Conservation (phyloP, 169 alveolate genomes). For the Miamiensis avidus region DNA sequence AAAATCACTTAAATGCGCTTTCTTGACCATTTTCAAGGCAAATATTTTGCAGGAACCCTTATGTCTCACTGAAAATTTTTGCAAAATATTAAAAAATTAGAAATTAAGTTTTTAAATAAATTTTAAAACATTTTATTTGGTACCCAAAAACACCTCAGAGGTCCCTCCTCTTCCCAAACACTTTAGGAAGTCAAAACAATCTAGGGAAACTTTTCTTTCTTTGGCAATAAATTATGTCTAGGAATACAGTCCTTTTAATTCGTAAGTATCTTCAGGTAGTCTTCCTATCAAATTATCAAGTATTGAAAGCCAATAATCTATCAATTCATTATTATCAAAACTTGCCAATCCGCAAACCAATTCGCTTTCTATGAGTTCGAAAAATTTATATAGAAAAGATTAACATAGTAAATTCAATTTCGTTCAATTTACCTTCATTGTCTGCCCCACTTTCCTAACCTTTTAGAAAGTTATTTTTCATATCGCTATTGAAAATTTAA, state of each 20-base stretch:
- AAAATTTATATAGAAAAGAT: too few species aligned
- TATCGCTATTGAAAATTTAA: too few species aligned
- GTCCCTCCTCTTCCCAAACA: constrained; percentile 52
- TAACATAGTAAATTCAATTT: too few species aligned
- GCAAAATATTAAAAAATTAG: neutral
- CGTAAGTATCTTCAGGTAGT: neutral
- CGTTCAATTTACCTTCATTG: too few species aligned
- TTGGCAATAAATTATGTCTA: too few species aligned
- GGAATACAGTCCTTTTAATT: neutral
- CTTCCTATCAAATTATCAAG: neutral
- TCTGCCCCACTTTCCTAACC: too few species aligned
- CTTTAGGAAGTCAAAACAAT: constrained; percentile 33
- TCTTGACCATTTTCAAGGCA: constrained; percentile 46
- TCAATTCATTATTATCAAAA: neutral
- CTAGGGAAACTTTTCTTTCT: neutral
- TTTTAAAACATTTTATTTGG: neutral
- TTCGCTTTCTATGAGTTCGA: too few species aligned
- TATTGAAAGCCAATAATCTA: neutral
- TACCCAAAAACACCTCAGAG: constrained; percentile 43
- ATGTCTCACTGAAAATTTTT: constrained; percentile 28
- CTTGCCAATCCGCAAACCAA: neutral
- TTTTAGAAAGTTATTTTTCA: too few species aligned
- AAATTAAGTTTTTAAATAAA: neutral
- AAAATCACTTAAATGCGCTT: constrained; percentile 38
- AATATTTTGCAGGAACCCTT: constrained; percentile 27